A percentile compares a stretch with the other conserved stretches of the same genome.
These are phyloP conservation scores for Biscogniauxia mediterranea DNA, from an alignment of 2,329 filamentous ascomycete species.

Conservation along the genomic window DNA sequence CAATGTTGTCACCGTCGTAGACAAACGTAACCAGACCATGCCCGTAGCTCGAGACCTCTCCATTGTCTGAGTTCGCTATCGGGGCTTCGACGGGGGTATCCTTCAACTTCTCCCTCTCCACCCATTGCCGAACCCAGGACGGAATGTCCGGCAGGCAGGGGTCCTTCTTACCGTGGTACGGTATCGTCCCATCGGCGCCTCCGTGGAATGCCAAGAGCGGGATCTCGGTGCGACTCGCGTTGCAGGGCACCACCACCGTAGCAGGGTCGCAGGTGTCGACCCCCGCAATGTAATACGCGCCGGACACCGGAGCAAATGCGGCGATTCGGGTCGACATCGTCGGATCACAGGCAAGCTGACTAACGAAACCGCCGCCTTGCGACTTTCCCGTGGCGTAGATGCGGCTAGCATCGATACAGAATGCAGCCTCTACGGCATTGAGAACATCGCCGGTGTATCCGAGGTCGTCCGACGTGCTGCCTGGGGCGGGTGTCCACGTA, in stretches of 20 bases:
- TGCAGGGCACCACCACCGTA: constrained; percentile 38
- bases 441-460: constrained; percentile 3
- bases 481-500: not conserved
- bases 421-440: constrained; percentile 2
- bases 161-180: constrained; percentile 42
- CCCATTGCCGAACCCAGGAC: constrained; percentile 40
- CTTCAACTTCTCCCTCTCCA: constrained; percentile 26
- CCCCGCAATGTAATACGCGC: constrained; percentile 25
- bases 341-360: constrained; percentile 26
- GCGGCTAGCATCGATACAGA: constrained; percentile 27
- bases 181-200: constrained; percentile 44
- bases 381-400: constrained; percentile 31
- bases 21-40: constrained; percentile 23
- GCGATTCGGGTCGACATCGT: constrained; percentile 23
- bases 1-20: constrained; percentile 27
- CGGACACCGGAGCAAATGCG: constrained; percentile 29
- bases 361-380: constrained; percentile 28
- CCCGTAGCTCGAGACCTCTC: not conserved
- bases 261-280: constrained; percentile 31
- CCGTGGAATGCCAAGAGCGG: constrained; percentile 52
- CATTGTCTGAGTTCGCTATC: not conserved
- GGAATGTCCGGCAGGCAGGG: constrained; percentile 44
- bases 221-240: constrained; percentile 33
- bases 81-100: constrained; percentile 1
- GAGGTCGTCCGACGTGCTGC: constrained; percentile 2